These are phyloP conservation scores for Leccinum rimulosum DNA, from an alignment of 768 basidiomycete genomes.

Conservation along the genomic window DNA sequence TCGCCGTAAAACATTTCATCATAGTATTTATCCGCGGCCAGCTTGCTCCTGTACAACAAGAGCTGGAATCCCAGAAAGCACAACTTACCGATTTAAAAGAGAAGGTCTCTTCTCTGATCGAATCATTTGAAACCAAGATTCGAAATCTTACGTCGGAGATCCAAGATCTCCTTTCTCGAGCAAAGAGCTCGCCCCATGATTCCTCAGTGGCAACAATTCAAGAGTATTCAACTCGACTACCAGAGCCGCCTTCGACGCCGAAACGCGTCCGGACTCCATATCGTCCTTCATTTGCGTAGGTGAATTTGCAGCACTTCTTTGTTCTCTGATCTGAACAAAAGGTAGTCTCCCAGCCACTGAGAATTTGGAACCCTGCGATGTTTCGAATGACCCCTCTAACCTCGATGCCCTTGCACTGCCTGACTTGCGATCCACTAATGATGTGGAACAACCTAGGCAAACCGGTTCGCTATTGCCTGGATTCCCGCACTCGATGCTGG, in stretches of 20 bases:
- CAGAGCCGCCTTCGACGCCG: constrained; percentile 32
- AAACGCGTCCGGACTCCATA: constrained; percentile 34
- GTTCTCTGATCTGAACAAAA: constrained; percentile 12
- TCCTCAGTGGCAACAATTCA: constrained; percentile 7
- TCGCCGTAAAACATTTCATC: not conserved
- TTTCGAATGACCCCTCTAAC: constrained; percentile 21
- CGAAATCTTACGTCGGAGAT: constrained; percentile 36
- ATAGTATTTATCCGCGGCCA: constrained; percentile 22
- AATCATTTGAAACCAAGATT: constrained; percentile 38
- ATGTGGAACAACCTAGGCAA: constrained; percentile 13
- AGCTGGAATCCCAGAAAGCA: constrained; percentile 44
- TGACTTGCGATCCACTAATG: constrained; percentile 8
- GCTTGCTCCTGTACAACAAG: constrained; percentile 53
- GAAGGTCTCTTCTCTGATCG: constrained; percentile 28
- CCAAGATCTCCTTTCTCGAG: constrained; percentile 27
- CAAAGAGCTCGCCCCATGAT: constrained; percentile 12
- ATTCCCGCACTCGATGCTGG: constrained; percentile 48
- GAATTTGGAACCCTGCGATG: constrained; percentile 17
- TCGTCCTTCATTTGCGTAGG: constrained; percentile 25
- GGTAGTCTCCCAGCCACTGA: constrained; percentile 22
- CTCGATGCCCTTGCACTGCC: constrained; percentile 13
- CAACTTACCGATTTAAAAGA: constrained; percentile 39
- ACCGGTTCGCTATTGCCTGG: constrained; percentile 32
- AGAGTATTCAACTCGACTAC: constrained; percentile 23
- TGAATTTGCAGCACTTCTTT: constrained; percentile 1